Percentiles rank a stretch among this genome's conserved stretches.
These are phyloP conservation scores for Eimeria mitis DNA, from an alignment of 169 alveolate genomes.

Conservation along the genomic window DNA sequence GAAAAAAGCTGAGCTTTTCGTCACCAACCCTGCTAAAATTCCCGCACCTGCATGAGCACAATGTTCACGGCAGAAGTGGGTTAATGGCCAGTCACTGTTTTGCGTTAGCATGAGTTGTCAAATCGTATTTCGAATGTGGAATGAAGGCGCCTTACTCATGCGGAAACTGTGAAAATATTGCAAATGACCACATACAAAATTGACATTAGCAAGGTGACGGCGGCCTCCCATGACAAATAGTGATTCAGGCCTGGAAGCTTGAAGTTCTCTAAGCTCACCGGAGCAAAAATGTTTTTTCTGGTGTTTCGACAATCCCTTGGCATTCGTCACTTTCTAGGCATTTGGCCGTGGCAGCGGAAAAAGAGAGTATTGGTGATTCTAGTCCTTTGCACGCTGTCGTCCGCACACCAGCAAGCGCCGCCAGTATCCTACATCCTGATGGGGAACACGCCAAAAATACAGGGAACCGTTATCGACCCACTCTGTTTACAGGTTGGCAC, in stretches of 20 bases:
- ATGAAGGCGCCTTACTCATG: neutral
- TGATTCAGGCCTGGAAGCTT: neutral
- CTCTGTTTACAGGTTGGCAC: neutral
- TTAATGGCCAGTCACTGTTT: neutral
- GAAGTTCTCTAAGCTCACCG: neutral
- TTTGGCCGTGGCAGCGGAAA: neutral
- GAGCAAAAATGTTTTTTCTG: conserved; percentile 38
- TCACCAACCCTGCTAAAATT: conserved; percentile 12
- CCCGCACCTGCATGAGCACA: conserved; percentile 40
- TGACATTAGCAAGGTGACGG: neutral
- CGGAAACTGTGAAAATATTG: neutral
- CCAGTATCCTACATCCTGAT: conserved; percentile 56
- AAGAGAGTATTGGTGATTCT: conserved; percentile 15
- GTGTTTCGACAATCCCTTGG: conserved; percentile 63
- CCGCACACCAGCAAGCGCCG: conserved; percentile 53
- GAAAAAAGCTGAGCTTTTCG: conserved; percentile 20
- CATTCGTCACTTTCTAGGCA: conserved; percentile 33
- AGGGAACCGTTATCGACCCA: neutral
- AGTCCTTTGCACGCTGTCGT: conserved; percentile 37
- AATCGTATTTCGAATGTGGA: neutral
- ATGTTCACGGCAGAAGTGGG: neutral
- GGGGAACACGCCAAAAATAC: neutral
- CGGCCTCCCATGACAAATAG: neutral
- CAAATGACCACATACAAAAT: neutral
- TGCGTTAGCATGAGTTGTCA: neutral